Conservation (phyloP, 306 rosid genomes). For the Alnus glutinosa region DNA sequence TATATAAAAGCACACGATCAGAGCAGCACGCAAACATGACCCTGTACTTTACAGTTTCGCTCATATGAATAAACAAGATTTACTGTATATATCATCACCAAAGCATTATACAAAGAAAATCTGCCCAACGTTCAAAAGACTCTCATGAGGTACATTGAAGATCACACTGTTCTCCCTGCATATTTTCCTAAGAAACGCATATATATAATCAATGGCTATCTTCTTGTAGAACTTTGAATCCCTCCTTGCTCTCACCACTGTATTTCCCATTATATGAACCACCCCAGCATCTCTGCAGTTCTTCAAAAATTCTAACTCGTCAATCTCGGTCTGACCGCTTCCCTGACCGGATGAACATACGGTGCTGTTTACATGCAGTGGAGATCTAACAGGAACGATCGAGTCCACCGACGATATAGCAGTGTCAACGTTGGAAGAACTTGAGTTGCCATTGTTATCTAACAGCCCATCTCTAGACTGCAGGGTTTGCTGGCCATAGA, state of each 20-base stretch:
- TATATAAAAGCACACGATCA: too few relatives aligned
- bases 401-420: conserved; percentile 43
- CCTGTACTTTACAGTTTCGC: background rate
- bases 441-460: conserved; percentile 23
- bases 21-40: background rate
- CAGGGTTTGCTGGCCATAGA: conserved; percentile 41
- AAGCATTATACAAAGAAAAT: conserved; percentile 44
- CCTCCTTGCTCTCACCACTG: conserved; percentile 49
- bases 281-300: conserved; percentile 54
- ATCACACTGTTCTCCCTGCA: conserved; percentile 64
- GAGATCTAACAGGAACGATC: conserved; percentile 32
- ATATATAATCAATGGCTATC: conserved; percentile 50
- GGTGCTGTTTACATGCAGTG: conserved; percentile 21
- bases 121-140: conserved; percentile 59
- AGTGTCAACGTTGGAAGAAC: conserved; percentile 25
- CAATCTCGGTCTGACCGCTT: conserved; percentile 43
- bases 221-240: conserved; percentile 40
- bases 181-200: conserved; percentile 56
- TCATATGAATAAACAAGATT: background rate
- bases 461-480: conserved; percentile 35
- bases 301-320: conserved; percentile 49
- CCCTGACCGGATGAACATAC: conserved; percentile 27
- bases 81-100: background rate
- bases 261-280: conserved; percentile 61
- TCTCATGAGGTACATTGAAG: conserved; percentile 65